Evolutionary conservation across 345 rosid species (phyloP).

Genomic region (Carallia pectinifolia): DNA sequence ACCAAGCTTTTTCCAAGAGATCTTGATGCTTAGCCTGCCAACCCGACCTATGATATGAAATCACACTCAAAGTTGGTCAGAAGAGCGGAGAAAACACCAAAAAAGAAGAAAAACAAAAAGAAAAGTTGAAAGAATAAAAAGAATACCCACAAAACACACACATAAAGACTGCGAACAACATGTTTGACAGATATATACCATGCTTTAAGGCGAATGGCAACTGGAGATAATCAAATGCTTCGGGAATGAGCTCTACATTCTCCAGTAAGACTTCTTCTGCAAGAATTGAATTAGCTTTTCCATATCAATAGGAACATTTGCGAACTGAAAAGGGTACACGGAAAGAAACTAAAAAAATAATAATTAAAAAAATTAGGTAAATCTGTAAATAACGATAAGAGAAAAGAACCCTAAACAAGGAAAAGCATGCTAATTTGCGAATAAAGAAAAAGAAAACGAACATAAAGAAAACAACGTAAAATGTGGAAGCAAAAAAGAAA

Average conservation of each 20-base stretch:
- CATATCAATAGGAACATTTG: too few relatives aligned
- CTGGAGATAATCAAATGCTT: slow-evolving; percentile 91
- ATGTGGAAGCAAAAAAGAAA: not conserved
- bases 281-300: not conserved
- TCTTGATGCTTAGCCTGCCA: slow-evolving; percentile 70
- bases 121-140: not conserved
- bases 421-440: not conserved
- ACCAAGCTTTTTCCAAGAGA: slow-evolving; percentile 83
- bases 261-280: slow-evolving; percentile 67
- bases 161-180: not conserved
- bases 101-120: not conserved
- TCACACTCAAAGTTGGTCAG: not conserved
- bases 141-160: not conserved
- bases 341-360: not conserved
- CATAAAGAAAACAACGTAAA: not conserved
- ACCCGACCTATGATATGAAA: slow-evolving; percentile 45
- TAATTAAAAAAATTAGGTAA: not conserved
- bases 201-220: slow-evolving; percentile 76
- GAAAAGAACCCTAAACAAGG: not conserved
- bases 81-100: not conserved
- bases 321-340: not conserved
- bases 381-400: not conserved
- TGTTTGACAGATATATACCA: slow-evolving; percentile 33
- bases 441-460: too few relatives aligned
- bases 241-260: slow-evolving; percentile 75